phyloP scores from a whole-genome alignment of 495 filamentous ascomycete genomes.

The Hypoxylon crocopeplum region DNA sequence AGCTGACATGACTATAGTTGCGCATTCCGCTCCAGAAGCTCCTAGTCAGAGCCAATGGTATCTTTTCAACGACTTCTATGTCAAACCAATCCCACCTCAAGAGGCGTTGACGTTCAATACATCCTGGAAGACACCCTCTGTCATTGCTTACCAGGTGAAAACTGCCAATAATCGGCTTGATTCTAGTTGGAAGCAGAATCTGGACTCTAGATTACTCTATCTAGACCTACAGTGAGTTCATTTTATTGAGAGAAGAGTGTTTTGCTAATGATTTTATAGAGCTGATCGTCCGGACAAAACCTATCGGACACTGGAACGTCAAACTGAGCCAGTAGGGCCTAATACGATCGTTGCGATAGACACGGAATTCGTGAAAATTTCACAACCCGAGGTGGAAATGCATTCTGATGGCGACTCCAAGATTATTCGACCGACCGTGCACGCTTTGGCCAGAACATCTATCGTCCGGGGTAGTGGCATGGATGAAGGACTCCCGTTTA shows the following conservation, averaged over 20 bases:
- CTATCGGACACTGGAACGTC: slow-evolving; percentile 65
- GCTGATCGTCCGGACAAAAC: slow-evolving; percentile 50
- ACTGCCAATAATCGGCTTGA: slow-evolving; percentile 75
- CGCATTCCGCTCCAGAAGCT: slow-evolving; percentile 65
- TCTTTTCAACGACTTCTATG: slow-evolving; percentile 96
- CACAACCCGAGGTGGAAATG: slow-evolving; percentile 90
- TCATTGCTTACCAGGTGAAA: slow-evolving; percentile 84
- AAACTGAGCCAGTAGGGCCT: slow-evolving; percentile 68
- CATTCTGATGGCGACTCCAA: slow-evolving; percentile 88
- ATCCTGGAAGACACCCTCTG: slow-evolving; percentile 87
- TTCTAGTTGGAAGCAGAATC: slow-evolving; percentile 79
- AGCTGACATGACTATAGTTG: slow-evolving; percentile 56
- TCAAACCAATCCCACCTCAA: slow-evolving; percentile 74
- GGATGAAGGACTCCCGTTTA: slow-evolving; percentile 82
- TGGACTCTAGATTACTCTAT: slow-evolving; percentile 86
- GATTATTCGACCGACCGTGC: slow-evolving; percentile 81
- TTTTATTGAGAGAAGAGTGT: neutral
- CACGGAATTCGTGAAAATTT: slow-evolving; percentile 91
- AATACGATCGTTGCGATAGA: slow-evolving; percentile 87
- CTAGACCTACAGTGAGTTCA: slow-evolving; percentile 69
- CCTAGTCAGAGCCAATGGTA: slow-evolving; percentile 77
- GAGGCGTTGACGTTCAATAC: slow-evolving; percentile 89
- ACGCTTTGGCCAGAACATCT: slow-evolving; percentile 86
- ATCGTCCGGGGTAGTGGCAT: slow-evolving; percentile 80
- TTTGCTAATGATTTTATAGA: slow-evolving; percentile 34